These are phyloP conservation scores for Trichophyton simii DNA, from an alignment of 2,329 filamentous ascomycete species.

Conservation along the genomic window DNA sequence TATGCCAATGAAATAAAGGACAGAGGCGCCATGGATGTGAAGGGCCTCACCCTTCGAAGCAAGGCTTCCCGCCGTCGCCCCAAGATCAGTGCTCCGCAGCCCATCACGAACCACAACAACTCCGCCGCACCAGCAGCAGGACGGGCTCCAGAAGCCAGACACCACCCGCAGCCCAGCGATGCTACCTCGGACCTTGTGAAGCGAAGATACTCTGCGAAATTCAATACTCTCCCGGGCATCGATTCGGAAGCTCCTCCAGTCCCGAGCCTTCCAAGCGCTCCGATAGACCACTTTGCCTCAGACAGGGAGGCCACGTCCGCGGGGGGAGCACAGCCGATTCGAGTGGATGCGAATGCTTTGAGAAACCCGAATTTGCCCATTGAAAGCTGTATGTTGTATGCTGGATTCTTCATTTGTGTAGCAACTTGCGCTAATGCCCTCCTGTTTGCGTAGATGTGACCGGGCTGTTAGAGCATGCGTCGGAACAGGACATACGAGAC, in stretches of 20 bases:
- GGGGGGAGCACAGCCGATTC: conserved; percentile 47
- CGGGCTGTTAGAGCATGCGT: conserved; percentile 65
- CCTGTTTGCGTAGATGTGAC: conserved; percentile 32
- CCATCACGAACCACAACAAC: conserved; percentile 34
- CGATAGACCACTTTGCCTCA: conserved; percentile 46
- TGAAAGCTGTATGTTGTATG: conserved; percentile 54
- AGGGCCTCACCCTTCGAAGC: conserved; percentile 51
- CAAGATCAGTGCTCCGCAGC: conserved; percentile 48
- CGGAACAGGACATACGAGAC: conserved; percentile 72
- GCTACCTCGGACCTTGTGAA: conserved; percentile 76
- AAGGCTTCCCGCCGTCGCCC: conserved; percentile 39
- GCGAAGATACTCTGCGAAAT: conserved; percentile 83
- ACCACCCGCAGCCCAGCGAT: conserved; percentile 28
- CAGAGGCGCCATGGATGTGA: conserved; percentile 34
- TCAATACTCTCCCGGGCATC: conserved; percentile 62
- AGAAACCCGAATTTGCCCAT: conserved; percentile 66
- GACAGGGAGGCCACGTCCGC: conserved; percentile 29
- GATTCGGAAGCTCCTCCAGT: conserved; percentile 57
- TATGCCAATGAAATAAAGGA: not conserved
- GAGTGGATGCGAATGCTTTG: conserved; percentile 64
- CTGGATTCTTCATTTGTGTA: not conserved
- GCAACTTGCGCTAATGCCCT: not conserved
- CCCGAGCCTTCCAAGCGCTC: conserved; percentile 50
- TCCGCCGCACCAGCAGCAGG: conserved; percentile 7
- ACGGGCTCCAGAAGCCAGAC: conserved; percentile 22